Base-by-base conservation (phyloP, 2,329 filamentous ascomycete species). In the Botrytis tulipae region DNA sequence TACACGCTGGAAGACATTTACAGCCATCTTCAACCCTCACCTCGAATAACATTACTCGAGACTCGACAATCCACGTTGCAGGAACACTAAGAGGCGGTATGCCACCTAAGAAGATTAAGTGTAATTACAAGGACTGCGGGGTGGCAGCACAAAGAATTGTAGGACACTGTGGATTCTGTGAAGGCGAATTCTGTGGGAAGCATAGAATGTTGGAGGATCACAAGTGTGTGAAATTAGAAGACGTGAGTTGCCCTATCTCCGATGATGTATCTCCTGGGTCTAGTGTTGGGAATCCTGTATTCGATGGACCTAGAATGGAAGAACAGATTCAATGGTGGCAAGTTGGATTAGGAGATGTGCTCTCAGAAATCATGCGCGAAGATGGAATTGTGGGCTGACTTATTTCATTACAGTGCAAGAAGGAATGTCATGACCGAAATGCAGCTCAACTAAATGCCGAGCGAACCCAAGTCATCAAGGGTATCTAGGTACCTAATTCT, bases 111-210 rank as follows among this genome's bases (percentile, higher is more conserved):
- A 48, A 57, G 87, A 90, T 92, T 78, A 91, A 93, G 79, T 98
- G 96, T 87, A 92, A 88, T 77, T 94, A 93, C 86, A 95, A 95
- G 84, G 91, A 94, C 78, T 98, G 96, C 90, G 93, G 90, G 82
- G 91, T 94, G 79, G 88, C 89, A 44, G 95, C 94, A 25, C 95
- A 98, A 83, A 92, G 93, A 77, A 98, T 99, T 80, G 93, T 98
- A 74, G 96, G 96, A 72, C 95, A 98, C 85, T 99, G 96, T 84
- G 92, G 91, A 75, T 98, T 98, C 87, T 99, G 96, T 86, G 87
- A 92, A 73, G 94, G 95, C 63, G 93, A 97, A 82, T 98, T 93
- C 86, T 99, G 96, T 84, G 93, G 93, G 79, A 97, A 94, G 86
- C 96, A 99, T 84, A 89, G 96, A 73, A 88, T 98, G 84, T 84